Percentiles rank a stretch among this genome's conserved stretches.
phyloP scores from a whole-genome alignment of 805 yeast species.

The Saccharomycopsis amapae region DNA sequence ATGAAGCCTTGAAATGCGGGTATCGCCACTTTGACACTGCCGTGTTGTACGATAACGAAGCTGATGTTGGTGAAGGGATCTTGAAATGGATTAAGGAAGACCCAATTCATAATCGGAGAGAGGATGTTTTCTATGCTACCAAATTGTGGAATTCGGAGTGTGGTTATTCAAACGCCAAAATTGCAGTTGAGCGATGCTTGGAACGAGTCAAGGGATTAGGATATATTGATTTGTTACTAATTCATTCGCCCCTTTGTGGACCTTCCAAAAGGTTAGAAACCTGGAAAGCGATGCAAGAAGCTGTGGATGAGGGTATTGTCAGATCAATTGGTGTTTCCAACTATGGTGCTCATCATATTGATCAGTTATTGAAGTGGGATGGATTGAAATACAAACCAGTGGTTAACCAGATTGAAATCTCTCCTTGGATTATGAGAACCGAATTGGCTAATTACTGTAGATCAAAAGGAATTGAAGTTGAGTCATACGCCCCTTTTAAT shows the following conservation, averaged over 20 bases:
- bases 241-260: slow-evolving; percentile 56
- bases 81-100: slow-evolving; percentile 42
- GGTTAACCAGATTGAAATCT: slow-evolving; percentile 75
- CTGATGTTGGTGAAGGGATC: slow-evolving; percentile 54
- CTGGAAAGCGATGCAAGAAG: slow-evolving; percentile 71
- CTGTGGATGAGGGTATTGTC: slow-evolving; percentile 49
- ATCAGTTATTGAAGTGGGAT: slow-evolving; percentile 53
- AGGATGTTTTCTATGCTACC: slow-evolving; percentile 57
- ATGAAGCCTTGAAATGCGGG: slow-evolving; percentile 54
- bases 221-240: slow-evolving; percentile 67
- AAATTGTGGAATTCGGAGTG: slow-evolving; percentile 66
- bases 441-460: slow-evolving; percentile 57
- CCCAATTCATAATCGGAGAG: slow-evolving; percentile 38
- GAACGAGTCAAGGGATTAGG: slow-evolving; percentile 43
- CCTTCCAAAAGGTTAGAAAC: slow-evolving; percentile 47
- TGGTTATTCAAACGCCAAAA: slow-evolving; percentile 50
- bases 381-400: slow-evolving; percentile 53
- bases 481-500: slow-evolving; percentile 76
- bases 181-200: slow-evolving; percentile 52
- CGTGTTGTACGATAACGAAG: slow-evolving; percentile 56
- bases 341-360: slow-evolving; percentile 52
- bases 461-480: slow-evolving; percentile 48
- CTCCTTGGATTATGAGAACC: slow-evolving; percentile 72
- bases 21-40: slow-evolving; percentile 76
- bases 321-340: slow-evolving; percentile 75